Conservation (phyloP, 2,329 filamentous ascomycete species). For the Botrytis tulipae region DNA sequence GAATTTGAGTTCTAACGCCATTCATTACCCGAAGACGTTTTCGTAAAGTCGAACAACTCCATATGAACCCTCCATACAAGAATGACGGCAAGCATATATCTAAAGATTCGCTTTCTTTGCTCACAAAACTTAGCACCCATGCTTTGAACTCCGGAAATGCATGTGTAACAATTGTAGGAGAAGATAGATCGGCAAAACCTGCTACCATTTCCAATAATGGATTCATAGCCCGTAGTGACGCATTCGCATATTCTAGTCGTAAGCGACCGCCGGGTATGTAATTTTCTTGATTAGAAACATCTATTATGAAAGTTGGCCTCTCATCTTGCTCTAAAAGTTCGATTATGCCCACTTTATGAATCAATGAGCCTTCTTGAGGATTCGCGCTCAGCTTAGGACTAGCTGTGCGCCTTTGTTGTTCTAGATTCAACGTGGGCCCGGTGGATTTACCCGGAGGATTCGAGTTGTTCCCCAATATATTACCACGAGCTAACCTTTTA, state of each 20-base stretch:
- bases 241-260: conserved; percentile 66
- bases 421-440: background rate
- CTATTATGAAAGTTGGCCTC: conserved; percentile 73
- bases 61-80: conserved; percentile 62
- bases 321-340: conserved; percentile 76
- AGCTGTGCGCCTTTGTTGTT: background rate
- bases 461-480: conserved; percentile 46
- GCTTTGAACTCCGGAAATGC: conserved; percentile 64
- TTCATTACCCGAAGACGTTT: conserved; percentile 68
- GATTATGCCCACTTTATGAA: conserved; percentile 64
- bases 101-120: conserved; percentile 50
- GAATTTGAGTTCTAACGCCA: conserved; percentile 43
- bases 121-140: conserved; percentile 62
- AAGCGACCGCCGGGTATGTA: conserved; percentile 51
- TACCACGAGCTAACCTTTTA: conserved; percentile 13
- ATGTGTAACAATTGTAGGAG: conserved; percentile 40
- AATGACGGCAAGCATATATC: conserved; percentile 55
- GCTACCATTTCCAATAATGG: conserved; percentile 34
- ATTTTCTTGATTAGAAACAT: conserved; percentile 59
- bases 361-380: conserved; percentile 49
- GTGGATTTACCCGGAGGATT: conserved; percentile 44
- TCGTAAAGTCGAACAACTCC: conserved; percentile 69
- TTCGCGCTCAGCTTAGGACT: conserved; percentile 35
- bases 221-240: conserved; percentile 54
- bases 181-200: conserved; percentile 32